phyloP scores from a whole-genome alignment of 306 rosid genomes.

The Calophaca sinica region DNA sequence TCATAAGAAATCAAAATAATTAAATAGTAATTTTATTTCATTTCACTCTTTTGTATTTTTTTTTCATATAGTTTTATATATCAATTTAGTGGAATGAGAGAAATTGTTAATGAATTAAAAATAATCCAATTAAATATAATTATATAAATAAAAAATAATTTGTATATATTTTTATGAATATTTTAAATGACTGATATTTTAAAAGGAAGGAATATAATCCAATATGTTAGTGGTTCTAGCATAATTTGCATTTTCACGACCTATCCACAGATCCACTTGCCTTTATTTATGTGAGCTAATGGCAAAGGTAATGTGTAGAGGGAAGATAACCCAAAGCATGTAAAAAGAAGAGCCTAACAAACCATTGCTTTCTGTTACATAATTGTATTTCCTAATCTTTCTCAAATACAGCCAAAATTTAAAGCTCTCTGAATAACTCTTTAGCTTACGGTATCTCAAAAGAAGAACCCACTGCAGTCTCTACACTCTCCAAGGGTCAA shows the following conservation, averaged over 20 bases:
- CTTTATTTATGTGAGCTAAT: constrained; percentile 12
- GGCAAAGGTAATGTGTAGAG: constrained; percentile 26
- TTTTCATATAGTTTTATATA: too few relatives aligned
- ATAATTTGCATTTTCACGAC: neutral
- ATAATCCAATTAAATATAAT: neutral
- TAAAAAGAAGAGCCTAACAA: constrained; percentile 59
- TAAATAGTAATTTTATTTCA: neutral
- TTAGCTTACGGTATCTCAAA: constrained; percentile 57
- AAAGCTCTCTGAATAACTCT: constrained; percentile 26
- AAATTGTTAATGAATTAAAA: too few relatives aligned
- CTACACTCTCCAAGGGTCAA: constrained; percentile 50
- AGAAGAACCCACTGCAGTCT: constrained; percentile 67
- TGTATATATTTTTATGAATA: neutral
- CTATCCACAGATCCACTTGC: neutral
- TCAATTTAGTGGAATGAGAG: too few relatives aligned
- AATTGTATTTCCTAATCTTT: constrained; percentile 27
- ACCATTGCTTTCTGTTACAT: constrained; percentile 25
- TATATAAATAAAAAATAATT: too few relatives aligned
- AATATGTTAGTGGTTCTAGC: neutral
- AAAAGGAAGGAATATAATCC: too few relatives aligned
- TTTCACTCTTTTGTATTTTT: too few relatives aligned
- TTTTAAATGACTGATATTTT: neutral
- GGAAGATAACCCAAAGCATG: constrained; percentile 29
- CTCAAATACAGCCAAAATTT: constrained; percentile 46
- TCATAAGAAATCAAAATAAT: neutral